A percentile compares a stretch with the other conserved stretches of the same genome.
phyloP scores from a whole-genome alignment of 306 rosid genomes.

The Morella rubra region DNA sequence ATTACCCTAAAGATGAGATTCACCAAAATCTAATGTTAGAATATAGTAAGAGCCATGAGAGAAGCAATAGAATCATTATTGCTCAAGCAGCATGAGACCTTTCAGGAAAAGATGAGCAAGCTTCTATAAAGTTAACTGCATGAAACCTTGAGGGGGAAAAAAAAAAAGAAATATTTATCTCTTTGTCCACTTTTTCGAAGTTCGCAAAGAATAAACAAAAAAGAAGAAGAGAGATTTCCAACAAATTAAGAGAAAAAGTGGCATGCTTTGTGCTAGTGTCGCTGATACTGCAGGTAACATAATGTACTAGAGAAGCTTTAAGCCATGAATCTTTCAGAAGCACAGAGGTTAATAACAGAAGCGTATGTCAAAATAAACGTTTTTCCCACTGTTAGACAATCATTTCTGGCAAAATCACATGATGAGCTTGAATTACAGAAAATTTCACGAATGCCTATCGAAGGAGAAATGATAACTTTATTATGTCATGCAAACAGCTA shows the following conservation, averaged over 20 bases:
- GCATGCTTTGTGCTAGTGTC: background rate
- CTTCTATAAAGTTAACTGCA: background rate
- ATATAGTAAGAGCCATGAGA: background rate
- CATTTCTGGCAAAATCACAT: background rate
- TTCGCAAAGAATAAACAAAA: background rate
- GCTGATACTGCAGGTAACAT: background rate
- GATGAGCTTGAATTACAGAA: background rate
- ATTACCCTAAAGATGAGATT: slow-evolving; percentile 45
- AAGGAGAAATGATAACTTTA: background rate
- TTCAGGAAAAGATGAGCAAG: background rate
- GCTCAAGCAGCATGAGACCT: slow-evolving; percentile 11
- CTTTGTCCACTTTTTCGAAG: background rate
- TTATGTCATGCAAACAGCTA: background rate
- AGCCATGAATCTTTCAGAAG: background rate
- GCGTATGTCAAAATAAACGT: background rate
- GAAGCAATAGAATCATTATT: background rate
- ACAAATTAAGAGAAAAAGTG: background rate
- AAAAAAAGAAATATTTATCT: background rate
- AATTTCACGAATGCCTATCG: background rate
- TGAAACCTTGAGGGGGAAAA: background rate
- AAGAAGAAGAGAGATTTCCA: background rate
- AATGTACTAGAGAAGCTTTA: background rate
- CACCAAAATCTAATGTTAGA: slow-evolving; percentile 18
- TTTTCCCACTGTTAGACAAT: background rate
- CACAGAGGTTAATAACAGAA: background rate